phyloP scores from a whole-genome alignment of 192 early-diverging fungal species.

The Nowakowskiella sp. region DNA sequence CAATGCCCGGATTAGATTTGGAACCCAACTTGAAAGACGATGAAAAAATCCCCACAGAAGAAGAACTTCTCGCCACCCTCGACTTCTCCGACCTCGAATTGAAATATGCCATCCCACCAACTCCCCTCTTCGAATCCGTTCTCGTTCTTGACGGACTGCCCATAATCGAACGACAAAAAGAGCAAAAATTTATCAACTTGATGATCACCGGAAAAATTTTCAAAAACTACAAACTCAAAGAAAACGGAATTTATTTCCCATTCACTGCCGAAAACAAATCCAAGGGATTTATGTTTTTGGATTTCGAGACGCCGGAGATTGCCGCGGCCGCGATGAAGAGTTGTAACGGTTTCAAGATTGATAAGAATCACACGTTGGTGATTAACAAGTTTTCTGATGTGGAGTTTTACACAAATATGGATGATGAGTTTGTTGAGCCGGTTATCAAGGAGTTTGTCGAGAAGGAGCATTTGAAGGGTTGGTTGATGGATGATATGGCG shows the following conservation, averaged over 20 bases:
- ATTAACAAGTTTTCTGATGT: conserved; percentile 92
- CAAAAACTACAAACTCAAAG: conserved; percentile 69
- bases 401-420: conserved; percentile 65
- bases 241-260: conserved; percentile 83
- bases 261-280: conserved; percentile 61
- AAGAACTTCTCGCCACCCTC: conserved; percentile 62
- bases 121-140: conserved; percentile 71
- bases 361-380: conserved; percentile 69
- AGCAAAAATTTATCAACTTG: conserved; percentile 68
- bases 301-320: conserved; percentile 80
- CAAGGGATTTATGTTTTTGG: conserved; percentile 92
- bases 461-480: conserved; percentile 83
- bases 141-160: conserved; percentile 92
- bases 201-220: conserved; percentile 69
- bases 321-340: conserved; percentile 70
- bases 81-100: conserved; percentile 90
- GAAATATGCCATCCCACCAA: conserved; percentile 57
- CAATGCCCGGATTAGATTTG: no score
- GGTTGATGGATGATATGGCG: conserved; percentile 74
- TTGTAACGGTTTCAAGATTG: conserved; percentile 70
- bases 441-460: conserved; percentile 53
- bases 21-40: neutral
- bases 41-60: neutral
- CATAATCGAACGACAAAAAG: conserved; percentile 75
- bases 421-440: conserved; percentile 70